Percentiles rank a stretch among this genome's conserved stretches.
phyloP scores from a whole-genome alignment of 2,329 filamentous ascomycete species.

The Colletotrichum eleusines region DNA sequence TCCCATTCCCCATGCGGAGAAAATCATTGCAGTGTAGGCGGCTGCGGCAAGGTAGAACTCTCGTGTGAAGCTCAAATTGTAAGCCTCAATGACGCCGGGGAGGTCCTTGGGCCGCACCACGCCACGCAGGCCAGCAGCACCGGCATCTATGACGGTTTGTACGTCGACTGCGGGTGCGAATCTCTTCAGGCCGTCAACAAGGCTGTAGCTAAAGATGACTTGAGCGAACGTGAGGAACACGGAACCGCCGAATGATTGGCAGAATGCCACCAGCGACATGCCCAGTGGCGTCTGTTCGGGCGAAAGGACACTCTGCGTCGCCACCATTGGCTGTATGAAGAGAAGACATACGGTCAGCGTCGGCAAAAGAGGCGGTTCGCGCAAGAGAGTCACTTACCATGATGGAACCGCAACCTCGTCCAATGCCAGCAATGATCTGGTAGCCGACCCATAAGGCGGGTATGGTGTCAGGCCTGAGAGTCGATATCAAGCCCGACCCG shows the following conservation, averaged over 20 bases:
- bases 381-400: conserved; percentile 44
- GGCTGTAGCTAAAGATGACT: conserved; percentile 5
- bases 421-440: conserved; percentile 59
- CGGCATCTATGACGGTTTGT: not conserved
- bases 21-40: not conserved
- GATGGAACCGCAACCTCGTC: conserved; percentile 59
- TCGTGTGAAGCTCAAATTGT: not conserved
- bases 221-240: conserved; percentile 58
- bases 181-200: not conserved
- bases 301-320: conserved; percentile 46
- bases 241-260: conserved; percentile 60
- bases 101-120: not conserved
- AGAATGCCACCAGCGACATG: conserved; percentile 49
- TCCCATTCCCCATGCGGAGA: not conserved
- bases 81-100: not conserved
- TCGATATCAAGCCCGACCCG: conserved; percentile 49
- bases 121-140: not conserved
- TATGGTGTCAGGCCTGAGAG: conserved; percentile 49
- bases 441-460: conserved; percentile 59
- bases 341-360: not conserved
- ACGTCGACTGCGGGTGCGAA: conserved; percentile 48
- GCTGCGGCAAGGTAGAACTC: not conserved
- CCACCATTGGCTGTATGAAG: conserved; percentile 44
- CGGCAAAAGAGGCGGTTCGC: not conserved
- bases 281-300: conserved; percentile 46